Conservation (phyloP, 306 rosid genomes). For the Alnus glutinosa region DNA sequence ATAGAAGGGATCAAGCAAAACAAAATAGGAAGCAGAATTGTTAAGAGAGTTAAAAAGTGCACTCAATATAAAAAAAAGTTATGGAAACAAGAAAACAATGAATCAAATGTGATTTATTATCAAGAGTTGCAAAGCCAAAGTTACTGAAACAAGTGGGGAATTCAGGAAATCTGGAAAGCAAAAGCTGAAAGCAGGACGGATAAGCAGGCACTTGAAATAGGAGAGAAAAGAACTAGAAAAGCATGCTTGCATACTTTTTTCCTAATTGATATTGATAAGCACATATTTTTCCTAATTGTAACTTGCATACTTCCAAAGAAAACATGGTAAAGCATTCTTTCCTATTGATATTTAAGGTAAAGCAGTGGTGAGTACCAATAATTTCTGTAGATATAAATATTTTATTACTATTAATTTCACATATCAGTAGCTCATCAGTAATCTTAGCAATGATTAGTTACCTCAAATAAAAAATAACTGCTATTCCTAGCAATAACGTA, state of each 20-base stretch:
- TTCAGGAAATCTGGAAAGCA: background rate
- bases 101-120: background rate
- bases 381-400: background rate
- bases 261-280: background rate
- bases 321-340: background rate
- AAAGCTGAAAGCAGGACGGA: background rate
- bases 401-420: background rate
- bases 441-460: background rate
- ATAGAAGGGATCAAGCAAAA: constrained; percentile 21
- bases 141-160: background rate
- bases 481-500: background rate
- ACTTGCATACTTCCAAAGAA: background rate
- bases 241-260: background rate
- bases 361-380: background rate
- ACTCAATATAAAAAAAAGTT: background rate
- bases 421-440: background rate
- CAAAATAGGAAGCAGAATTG: constrained; percentile 18
- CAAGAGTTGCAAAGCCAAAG: background rate
- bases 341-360: background rate
- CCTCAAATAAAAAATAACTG: background rate
- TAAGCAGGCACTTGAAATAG: background rate
- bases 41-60: constrained; percentile 4
- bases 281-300: background rate
- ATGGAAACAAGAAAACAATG: background rate
- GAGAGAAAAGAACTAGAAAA: background rate